A percentile compares a stretch with the other conserved stretches of the same genome.
phyloP scores from a whole-genome alignment of 768 basidiomycete genomes.

The Suillus variegatus region DNA sequence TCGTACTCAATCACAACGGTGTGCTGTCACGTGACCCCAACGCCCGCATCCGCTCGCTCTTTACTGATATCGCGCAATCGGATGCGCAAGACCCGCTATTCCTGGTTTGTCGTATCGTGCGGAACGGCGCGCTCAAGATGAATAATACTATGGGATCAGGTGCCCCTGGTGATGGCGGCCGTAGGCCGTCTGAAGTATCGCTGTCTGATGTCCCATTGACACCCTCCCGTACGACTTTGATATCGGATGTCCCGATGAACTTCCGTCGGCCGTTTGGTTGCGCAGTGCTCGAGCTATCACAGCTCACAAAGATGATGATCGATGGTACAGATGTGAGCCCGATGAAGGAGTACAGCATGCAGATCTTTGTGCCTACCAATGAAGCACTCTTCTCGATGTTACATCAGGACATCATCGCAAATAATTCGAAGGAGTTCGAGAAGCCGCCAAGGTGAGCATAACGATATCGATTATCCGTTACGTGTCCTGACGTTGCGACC shows the following conservation, averaged over 20 bases:
- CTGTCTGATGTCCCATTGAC: constrained; percentile 31
- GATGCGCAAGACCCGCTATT: constrained; percentile 87
- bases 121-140: constrained; percentile 85
- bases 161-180: constrained; percentile 41
- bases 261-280: constrained; percentile 95
- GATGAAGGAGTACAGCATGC: constrained; percentile 79
- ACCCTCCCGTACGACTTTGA: constrained; percentile 28
- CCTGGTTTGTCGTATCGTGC: constrained; percentile 87
- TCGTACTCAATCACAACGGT: constrained; percentile 89
- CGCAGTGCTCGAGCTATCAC: constrained; percentile 84
- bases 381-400: constrained; percentile 90
- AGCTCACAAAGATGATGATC: constrained; percentile 64
- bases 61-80: constrained; percentile 82
- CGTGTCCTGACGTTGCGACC: constrained; percentile 8
- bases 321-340: constrained; percentile 66
- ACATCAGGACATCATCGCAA: constrained; percentile 91
- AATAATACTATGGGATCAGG: constrained; percentile 54
- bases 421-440: constrained; percentile 76
- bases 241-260: constrained; percentile 41
- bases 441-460: constrained; percentile 71
- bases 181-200: constrained; percentile 59
- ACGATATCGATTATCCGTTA: neutral
- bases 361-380: constrained; percentile 80
- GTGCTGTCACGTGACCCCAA: constrained; percentile 79
- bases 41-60: constrained; percentile 79